Conservation (phyloP, 129 eudicot genomes). For the Tanacetum coccineum region DNA sequence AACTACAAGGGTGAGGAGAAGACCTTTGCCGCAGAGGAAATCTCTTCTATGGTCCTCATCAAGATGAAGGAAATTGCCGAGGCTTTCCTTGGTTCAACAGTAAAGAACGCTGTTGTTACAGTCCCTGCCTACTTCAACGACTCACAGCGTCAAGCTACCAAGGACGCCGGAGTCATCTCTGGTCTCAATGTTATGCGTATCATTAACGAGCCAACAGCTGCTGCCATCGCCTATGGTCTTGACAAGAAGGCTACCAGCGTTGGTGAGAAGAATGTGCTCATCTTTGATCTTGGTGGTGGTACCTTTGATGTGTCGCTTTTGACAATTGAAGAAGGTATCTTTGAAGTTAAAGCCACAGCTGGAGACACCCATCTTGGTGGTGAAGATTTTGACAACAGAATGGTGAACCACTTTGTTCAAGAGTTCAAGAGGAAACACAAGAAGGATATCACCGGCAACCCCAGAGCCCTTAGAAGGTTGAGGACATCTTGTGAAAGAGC, state of each 20-base stretch:
- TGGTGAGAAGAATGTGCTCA: slow-evolving; percentile 78
- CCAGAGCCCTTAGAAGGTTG: slow-evolving; percentile 74
- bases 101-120: slow-evolving; percentile 74
- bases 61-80: slow-evolving; percentile 81
- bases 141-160: slow-evolving; percentile 79
- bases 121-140: slow-evolving; percentile 84
- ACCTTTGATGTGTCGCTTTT: slow-evolving; percentile 82
- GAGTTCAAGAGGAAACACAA: slow-evolving; percentile 81
- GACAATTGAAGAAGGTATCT: slow-evolving; percentile 85
- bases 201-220: slow-evolving; percentile 83
- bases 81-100: slow-evolving; percentile 61
- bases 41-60: slow-evolving; percentile 78
- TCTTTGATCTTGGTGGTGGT: slow-evolving; percentile 85
- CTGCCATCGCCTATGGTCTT: slow-evolving; percentile 76
- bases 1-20: slow-evolving; percentile 70
- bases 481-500: slow-evolving; percentile 81
- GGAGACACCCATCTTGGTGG: slow-evolving; percentile 92
- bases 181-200: slow-evolving; percentile 77
- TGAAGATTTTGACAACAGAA: slow-evolving; percentile 85
- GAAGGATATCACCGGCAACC: slow-evolving; percentile 73
- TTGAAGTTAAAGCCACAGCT: slow-evolving; percentile 85
- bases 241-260: slow-evolving; percentile 76
- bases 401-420: slow-evolving; percentile 86
- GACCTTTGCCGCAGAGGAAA: slow-evolving; percentile 73
- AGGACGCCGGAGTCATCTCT: slow-evolving; percentile 82